Evolutionary conservation across 345 rosid species (phyloP).

Genomic region (Dovyalis caffra): DNA sequence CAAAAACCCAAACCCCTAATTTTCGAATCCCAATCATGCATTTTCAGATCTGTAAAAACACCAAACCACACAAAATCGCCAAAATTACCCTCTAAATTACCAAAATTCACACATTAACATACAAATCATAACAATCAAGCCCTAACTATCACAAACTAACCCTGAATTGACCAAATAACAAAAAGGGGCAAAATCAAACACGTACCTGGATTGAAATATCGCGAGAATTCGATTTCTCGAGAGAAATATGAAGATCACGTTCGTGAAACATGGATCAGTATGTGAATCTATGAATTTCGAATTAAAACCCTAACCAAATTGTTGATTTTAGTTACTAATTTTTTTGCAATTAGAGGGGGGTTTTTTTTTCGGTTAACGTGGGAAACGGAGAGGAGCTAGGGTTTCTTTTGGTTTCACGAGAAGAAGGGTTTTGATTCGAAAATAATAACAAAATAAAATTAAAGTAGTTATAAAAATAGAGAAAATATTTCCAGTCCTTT

Average conservation of each 20-base stretch:
- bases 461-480: conserved; percentile 11
- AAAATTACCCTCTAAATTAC: conserved; percentile 14
- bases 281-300: conserved; percentile 13
- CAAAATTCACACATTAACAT: conserved; percentile 11
- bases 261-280: neutral
- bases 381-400: conserved; percentile 51
- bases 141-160: neutral
- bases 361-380: conserved; percentile 16
- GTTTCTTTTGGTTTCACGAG: conserved; percentile 56
- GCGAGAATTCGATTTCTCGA: conserved; percentile 3
- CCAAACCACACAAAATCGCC: conserved; percentile 15
- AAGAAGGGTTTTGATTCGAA: conserved; percentile 50
- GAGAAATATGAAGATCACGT: conserved; percentile 14
- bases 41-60: conserved; percentile 64
- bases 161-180: conserved; percentile 6
- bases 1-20: conserved; percentile 30
- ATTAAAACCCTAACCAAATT: conserved; percentile 25
- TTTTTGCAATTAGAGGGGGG: conserved; percentile 31
- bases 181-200: neutral
- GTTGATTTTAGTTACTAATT: conserved; percentile 31
- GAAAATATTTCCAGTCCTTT: conserved; percentile 4
- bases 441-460: conserved; percentile 22
- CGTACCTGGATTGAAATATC: conserved; percentile 17
- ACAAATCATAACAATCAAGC: conserved; percentile 14
- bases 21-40: conserved; percentile 43